phyloP scores from a whole-genome alignment of 495 filamentous ascomycete genomes.

The Aspergillus coremiiformis region DNA sequence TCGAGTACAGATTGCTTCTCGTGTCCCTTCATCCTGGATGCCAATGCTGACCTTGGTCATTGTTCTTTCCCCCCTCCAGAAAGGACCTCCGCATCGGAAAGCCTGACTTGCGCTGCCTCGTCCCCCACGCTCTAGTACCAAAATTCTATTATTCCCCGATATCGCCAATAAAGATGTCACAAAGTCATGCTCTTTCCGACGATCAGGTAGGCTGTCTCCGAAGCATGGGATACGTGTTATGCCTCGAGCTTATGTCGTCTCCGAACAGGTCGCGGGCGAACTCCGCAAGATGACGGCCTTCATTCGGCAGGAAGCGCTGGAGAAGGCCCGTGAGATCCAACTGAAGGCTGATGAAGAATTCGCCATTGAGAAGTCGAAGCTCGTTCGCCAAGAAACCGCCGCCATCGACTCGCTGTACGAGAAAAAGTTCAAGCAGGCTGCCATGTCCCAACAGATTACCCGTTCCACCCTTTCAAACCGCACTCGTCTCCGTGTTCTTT shows the following conservation, averaged over 20 bases:
- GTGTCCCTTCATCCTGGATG: not conserved
- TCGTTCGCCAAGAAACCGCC: constrained; percentile 87
- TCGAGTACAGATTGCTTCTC: not conserved
- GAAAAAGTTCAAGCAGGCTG: constrained; percentile 96
- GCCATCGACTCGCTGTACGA: constrained; percentile 87
- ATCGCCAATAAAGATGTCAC: constrained; percentile 64
- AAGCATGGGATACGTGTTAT: constrained; percentile 7
- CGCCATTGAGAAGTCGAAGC: constrained; percentile 95
- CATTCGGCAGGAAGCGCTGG: constrained; percentile 95
- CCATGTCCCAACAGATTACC: constrained; percentile 96
- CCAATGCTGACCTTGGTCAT: constrained; percentile 3
- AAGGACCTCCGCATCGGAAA: constrained; percentile 15
- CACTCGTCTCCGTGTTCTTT: constrained; percentile 79
- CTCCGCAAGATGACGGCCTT: constrained; percentile 99
- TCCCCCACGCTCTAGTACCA: constrained; percentile 9
- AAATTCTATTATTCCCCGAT: constrained; percentile 20
- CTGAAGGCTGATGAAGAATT: constrained; percentile 99
- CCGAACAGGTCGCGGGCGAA: constrained; percentile 74
- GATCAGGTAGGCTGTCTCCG: constrained; percentile 63
- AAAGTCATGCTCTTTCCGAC: constrained; percentile 88
- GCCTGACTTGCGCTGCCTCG: constrained; percentile 4
- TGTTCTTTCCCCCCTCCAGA: not conserved
- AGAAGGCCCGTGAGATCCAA: constrained; percentile 94
- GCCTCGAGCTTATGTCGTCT: constrained; percentile 14
- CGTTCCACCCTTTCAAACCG: constrained; percentile 92